Conservation (phyloP, 2,329 filamentous ascomycete species). For the Drechslera avenae region DNA sequence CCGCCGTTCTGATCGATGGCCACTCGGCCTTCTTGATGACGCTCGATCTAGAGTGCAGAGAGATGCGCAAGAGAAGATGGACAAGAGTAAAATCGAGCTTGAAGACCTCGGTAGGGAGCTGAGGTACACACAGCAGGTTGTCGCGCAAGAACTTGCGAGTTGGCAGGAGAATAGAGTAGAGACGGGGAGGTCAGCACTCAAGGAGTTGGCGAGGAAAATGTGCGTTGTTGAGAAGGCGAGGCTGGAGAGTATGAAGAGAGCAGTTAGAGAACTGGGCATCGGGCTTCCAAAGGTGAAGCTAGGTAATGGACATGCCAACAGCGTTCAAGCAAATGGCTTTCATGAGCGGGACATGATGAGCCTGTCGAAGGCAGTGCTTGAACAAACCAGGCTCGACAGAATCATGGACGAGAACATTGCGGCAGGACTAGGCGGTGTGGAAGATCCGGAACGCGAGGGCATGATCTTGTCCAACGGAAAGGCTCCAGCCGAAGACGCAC, state of each 20-base stretch:
- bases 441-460: conserved; percentile 10
- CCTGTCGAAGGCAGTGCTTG: conserved; percentile 2
- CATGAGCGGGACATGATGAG: neutral
- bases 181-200: conserved; percentile 74
- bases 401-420: conserved; percentile 12
- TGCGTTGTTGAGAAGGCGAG: conserved; percentile 79
- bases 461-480: conserved; percentile 21
- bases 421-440: conserved; percentile 19
- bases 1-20: conserved; percentile 77
- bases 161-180: conserved; percentile 90
- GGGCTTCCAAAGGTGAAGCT: neutral
- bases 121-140: conserved; percentile 89
- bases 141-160: conserved; percentile 86
- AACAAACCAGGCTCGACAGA: conserved; percentile 1
- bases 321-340: neutral
- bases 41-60: conserved; percentile 80
- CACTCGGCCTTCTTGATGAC: conserved; percentile 82
- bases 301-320: neutral
- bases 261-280: conserved; percentile 63
- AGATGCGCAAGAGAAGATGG: conserved; percentile 81
- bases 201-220: conserved; percentile 76
- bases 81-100: conserved; percentile 71
- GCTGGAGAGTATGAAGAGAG: conserved; percentile 79
- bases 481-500: conserved; percentile 8
- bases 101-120: conserved; percentile 79